Base-by-base conservation (phyloP, 1,284 basidiomycete genomes). In the Hemileia vastatrix region DNA sequence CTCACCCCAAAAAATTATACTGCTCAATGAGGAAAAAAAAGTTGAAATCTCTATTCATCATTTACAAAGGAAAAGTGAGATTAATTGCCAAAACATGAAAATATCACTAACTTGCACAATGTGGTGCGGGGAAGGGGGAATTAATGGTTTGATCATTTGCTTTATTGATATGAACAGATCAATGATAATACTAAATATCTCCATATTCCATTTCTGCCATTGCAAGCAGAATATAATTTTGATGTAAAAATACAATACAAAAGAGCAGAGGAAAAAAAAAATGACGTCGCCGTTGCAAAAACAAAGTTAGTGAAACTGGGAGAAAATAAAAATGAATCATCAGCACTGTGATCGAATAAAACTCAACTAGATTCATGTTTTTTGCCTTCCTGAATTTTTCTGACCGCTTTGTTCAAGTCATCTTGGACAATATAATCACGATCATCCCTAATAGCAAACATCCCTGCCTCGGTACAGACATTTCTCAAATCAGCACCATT, bases 381-480 rank as follows among this genome's bases (percentile, higher is more conserved):
- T 67, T 76, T 76, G 13, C 74, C 75, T 67, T 97, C 94, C 55
- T 86, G 86, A 43, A 98, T 85, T 77, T 99, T 99, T 68, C 95
- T 82, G 15, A 90, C 91, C n/a, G 95, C 95, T 80, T 97, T 98
- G 71, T 90, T 91, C 65, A 97, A 81, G 78, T 98, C 94, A 71
- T 97, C 95, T 77, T 96, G 92, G 43, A 84, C 86, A 62, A 93
- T 79, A 66, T 89, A 92, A 72, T 94, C 91, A 64, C 88, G 82
- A 70, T 96, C 93, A 67, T 96, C 93, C 55, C 95, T 82, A 72
- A 99, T 97, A 11, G 95, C 95, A 77, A 97, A 97, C 92, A 99
- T 96, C 57, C 95, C 94, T 6, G 94, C 91, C 78, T 98, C 95
- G 4, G 95, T 98, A 57, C 94, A 86, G 11, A 99, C 90, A 76